Conservation (phyloP, 2,329 filamentous ascomycete species). For the Penicillium sp. region DNA sequence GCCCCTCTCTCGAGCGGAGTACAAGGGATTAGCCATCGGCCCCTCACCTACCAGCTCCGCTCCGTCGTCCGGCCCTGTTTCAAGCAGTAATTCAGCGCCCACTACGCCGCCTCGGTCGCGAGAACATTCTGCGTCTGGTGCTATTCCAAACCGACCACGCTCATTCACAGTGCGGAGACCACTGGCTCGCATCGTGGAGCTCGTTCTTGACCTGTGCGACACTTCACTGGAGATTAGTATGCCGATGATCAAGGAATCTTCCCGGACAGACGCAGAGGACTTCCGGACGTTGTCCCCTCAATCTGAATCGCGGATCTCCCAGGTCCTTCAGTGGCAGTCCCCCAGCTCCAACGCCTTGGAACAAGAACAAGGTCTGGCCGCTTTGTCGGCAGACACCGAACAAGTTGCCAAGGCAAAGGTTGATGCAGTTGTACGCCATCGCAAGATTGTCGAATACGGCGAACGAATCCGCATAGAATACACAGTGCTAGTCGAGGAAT, state of each 20-base stretch:
- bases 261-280: slow-evolving; percentile 64
- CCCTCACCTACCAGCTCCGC: slow-evolving; percentile 65
- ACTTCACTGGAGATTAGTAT: slow-evolving; percentile 93
- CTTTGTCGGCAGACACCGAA: slow-evolving; percentile 88
- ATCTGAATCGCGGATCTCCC: slow-evolving; percentile 89
- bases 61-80: slow-evolving; percentile 68
- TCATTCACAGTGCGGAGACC: slow-evolving; percentile 91
- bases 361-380: slow-evolving; percentile 83
- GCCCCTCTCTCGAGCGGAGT: slow-evolving; percentile 65
- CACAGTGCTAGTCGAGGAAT: slow-evolving; percentile 87
- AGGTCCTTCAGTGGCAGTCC: slow-evolving; percentile 95
- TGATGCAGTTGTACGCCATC: slow-evolving; percentile 86
- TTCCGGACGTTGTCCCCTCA: slow-evolving; percentile 92
- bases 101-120: slow-evolving; percentile 64
- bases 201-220: slow-evolving; percentile 91
- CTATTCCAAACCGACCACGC: slow-evolving; percentile 75
- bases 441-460: slow-evolving; percentile 90
- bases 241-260: slow-evolving; percentile 79
- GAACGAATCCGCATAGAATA: slow-evolving; percentile 95
- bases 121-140: slow-evolving; percentile 62
- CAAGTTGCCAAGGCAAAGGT: slow-evolving; percentile 81
- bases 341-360: slow-evolving; percentile 87
- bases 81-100: slow-evolving; percentile 67
- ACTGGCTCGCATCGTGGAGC: slow-evolving; percentile 87
- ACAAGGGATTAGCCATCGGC: slow-evolving; percentile 84